phyloP scores from a whole-genome alignment of 1,284 basidiomycete genomes.

The Fomitopsis schrenkii region DNA sequence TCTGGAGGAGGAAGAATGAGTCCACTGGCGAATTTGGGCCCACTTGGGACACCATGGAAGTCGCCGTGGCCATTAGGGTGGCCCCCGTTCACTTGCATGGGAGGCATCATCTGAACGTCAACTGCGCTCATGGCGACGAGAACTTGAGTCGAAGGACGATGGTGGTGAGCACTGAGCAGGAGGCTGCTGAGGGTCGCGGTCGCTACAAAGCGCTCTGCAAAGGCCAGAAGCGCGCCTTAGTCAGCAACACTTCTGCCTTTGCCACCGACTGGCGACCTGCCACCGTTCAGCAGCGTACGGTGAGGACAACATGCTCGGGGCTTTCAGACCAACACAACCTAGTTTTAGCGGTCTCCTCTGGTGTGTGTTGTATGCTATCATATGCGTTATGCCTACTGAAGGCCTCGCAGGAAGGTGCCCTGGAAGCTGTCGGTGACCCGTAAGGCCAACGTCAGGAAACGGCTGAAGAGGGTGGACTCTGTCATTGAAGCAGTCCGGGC shows the following conservation, averaged over 20 bases:
- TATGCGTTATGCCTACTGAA: background rate
- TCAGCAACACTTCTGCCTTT: conserved; percentile 19
- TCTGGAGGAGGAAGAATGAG: conserved; percentile 91
- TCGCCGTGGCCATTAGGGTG: conserved; percentile 37
- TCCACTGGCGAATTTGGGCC: conserved; percentile 69
- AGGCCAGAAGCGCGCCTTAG: conserved; percentile 19
- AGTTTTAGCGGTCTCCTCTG: conserved; percentile 76
- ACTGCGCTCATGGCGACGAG: conserved; percentile 31
- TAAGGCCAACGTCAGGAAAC: conserved; percentile 85
- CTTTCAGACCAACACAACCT: conserved; percentile 66
- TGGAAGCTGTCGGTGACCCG: conserved; percentile 90
- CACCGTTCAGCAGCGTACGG: conserved; percentile 3
- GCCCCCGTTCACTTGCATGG: conserved; percentile 32
- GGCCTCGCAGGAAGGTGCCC: conserved; percentile 78
- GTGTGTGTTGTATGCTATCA: conserved; percentile 33
- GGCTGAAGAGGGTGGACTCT: conserved; percentile 89
- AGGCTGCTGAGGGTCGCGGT: conserved; percentile 2
- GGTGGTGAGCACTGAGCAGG: conserved; percentile 4
- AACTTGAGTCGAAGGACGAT: conserved; percentile 1
- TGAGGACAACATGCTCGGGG: conserved; percentile 60
- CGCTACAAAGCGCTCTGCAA: background rate
- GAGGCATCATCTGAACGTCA: conserved; percentile 37
- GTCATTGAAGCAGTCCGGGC: conserved; percentile 86
- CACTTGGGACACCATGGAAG: conserved; percentile 36
- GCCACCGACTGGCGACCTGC: background rate